A percentile compares a stretch with the other conserved stretches of the same genome.
These are phyloP conservation scores for Hibiscus syriacus DNA, from an alignment of 345 rosid species.

Conservation along the genomic window DNA sequence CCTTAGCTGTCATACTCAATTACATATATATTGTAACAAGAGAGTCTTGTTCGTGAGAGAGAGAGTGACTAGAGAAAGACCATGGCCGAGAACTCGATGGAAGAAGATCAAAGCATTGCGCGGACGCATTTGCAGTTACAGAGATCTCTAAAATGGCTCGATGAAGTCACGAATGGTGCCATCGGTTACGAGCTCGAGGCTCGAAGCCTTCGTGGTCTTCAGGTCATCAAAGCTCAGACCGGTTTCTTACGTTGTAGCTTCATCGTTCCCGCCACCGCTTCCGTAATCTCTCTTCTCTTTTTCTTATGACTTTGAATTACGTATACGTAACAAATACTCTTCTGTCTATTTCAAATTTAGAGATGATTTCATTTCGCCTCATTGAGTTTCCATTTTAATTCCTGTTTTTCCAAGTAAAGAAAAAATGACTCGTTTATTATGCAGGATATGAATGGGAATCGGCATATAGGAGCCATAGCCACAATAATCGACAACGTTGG, in stretches of 20 bases:
- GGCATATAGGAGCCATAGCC: constrained; percentile 49
- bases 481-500: constrained; percentile 43
- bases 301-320: background rate
- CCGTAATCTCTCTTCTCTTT: constrained; percentile 12
- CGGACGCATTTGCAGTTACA: background rate
- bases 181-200: constrained; percentile 5
- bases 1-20: background rate
- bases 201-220: constrained; percentile 14
- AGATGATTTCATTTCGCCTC: background rate
- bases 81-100: background rate
- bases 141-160: constrained; percentile 7
- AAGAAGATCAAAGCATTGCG: background rate
- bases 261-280: constrained; percentile 20
- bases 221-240: constrained; percentile 12
- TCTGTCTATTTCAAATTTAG: background rate
- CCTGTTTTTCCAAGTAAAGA: background rate
- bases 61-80: background rate
- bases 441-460: constrained; percentile 36
- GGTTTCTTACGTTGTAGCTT: constrained; percentile 34
- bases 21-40: background rate
- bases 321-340: background rate
- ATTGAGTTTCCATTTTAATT: no score
- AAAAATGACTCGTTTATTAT: background rate
- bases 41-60: background rate
- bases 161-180: background rate